These are phyloP conservation scores for Sanghuangporus baumii DNA, from an alignment of 1,284 basidiomycete genomes.

Conservation along the genomic window DNA sequence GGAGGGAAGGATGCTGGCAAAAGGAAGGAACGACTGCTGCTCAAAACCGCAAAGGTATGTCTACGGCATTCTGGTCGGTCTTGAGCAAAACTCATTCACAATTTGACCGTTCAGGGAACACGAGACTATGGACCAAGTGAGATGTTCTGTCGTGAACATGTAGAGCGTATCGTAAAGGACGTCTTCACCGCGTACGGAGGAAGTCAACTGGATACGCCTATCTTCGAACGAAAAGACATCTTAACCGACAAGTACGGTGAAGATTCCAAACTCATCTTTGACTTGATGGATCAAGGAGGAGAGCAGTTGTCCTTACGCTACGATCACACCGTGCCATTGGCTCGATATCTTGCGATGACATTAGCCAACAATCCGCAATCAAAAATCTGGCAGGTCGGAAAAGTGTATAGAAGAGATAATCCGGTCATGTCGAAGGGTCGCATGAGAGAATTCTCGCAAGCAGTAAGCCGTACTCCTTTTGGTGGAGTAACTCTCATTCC, in stretches of 20 bases:
- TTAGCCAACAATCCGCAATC: slow-evolving; percentile 64
- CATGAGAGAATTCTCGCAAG: slow-evolving; percentile 99
- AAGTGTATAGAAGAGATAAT: slow-evolving; percentile 95
- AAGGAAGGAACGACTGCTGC: slow-evolving; percentile 60
- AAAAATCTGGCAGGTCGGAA: slow-evolving; percentile 97
- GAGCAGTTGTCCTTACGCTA: slow-evolving; percentile 94
- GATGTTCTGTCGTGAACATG: slow-evolving; percentile 87
- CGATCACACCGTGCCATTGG: slow-evolving; percentile 96
- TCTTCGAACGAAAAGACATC: slow-evolving; percentile 97
- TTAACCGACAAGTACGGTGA: slow-evolving; percentile 96
- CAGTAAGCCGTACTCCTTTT: slow-evolving; percentile 47
- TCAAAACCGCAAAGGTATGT: slow-evolving; percentile 78
- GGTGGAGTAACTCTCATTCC: background rate
- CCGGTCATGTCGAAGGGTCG: slow-evolving; percentile 98
- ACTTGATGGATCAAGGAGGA: slow-evolving; percentile 97
- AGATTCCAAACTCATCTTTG: slow-evolving; percentile 97
- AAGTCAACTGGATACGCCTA: slow-evolving; percentile 93
- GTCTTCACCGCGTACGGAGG: slow-evolving; percentile 90
- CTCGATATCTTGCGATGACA: slow-evolving; percentile 93
- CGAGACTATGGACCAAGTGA: slow-evolving; percentile 94
- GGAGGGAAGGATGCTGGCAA: slow-evolving; percentile 37
- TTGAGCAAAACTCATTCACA: background rate
- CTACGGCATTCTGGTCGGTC: slow-evolving; percentile 6
- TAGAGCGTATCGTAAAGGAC: slow-evolving; percentile 86
- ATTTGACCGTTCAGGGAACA: slow-evolving; percentile 65